These are phyloP conservation scores for Stemphylium lycopersici DNA, from an alignment of 2,329 filamentous ascomycete species.

Conservation along the genomic window DNA sequence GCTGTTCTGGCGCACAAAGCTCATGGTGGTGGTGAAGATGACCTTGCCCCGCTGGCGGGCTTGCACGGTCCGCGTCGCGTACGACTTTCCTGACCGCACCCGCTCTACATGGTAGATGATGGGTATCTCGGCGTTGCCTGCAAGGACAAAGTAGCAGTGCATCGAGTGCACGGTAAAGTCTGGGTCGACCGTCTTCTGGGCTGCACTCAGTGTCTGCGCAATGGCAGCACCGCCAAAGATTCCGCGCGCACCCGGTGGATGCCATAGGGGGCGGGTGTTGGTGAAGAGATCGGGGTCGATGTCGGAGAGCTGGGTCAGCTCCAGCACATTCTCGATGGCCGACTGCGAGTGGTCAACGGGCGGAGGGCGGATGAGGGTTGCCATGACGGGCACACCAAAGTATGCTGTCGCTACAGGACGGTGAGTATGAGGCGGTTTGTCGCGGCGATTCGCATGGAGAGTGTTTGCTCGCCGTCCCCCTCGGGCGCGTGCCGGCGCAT, in stretches of 20 bases:
- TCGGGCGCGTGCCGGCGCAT: slow-evolving; percentile 17
- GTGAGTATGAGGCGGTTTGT: neutral
- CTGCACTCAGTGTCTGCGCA: slow-evolving; percentile 86
- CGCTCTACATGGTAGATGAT: slow-evolving; percentile 95
- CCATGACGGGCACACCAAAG: slow-evolving; percentile 30
- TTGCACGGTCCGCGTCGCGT: slow-evolving; percentile 93
- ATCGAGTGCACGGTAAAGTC: slow-evolving; percentile 90
- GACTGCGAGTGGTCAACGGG: slow-evolving; percentile 74
- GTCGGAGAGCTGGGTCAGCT: slow-evolving; percentile 78
- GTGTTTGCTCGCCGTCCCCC: neutral
- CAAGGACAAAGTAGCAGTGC: slow-evolving; percentile 98
- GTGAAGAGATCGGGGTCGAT: slow-evolving; percentile 90
- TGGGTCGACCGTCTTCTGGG: slow-evolving; percentile 81
- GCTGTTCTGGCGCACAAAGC: slow-evolving; percentile 74
- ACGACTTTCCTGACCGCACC: slow-evolving; percentile 87
- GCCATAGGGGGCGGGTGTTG: slow-evolving; percentile 90
- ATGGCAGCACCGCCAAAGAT: slow-evolving; percentile 95
- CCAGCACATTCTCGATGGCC: slow-evolving; percentile 86
- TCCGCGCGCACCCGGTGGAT: slow-evolving; percentile 86
- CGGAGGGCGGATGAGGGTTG: slow-evolving; percentile 76
- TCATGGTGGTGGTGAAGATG: slow-evolving; percentile 96
- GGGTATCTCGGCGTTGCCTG: slow-evolving; percentile 81
- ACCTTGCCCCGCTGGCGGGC: slow-evolving; percentile 84
- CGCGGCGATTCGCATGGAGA: neutral
- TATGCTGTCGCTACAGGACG: neutral